A percentile compares a stretch with the other conserved stretches of the same genome.
Evolutionary conservation across 306 rosid species (phyloP).

Genomic region (Vigna nakashimae): DNA sequence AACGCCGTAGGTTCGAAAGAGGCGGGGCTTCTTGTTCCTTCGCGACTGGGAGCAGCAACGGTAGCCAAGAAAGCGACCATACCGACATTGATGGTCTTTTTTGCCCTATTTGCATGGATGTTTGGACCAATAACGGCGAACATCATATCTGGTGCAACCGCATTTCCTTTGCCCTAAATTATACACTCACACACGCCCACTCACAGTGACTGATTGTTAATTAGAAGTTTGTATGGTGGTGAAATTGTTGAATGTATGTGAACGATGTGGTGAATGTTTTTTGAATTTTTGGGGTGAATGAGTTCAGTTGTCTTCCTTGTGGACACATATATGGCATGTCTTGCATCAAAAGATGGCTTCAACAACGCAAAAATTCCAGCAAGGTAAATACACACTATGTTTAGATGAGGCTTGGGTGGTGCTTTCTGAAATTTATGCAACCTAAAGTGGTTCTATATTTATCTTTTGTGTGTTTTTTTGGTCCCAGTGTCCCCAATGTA

Average conservation of each 20-base stretch:
- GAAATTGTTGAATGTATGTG: background rate
- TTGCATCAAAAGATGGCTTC: constrained; percentile 80
- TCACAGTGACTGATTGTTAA: background rate
- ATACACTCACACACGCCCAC: background rate
- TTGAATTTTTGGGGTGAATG: constrained; percentile 29
- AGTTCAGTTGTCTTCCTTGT: constrained; percentile 89
- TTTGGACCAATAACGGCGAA: constrained; percentile 71
- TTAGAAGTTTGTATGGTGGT: background rate
- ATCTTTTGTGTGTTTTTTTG: constrained; percentile 7
- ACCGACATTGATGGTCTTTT: constrained; percentile 64
- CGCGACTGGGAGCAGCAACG: constrained; percentile 18
- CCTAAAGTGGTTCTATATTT: background rate
- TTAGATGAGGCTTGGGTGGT: background rate
- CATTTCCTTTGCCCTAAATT: constrained; percentile 9
- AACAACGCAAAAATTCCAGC: constrained; percentile 58
- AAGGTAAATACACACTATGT: constrained; percentile 56
- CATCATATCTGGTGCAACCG: constrained; percentile 71
- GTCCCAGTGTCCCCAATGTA: constrained; percentile 89
- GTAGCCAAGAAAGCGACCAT: constrained; percentile 62
- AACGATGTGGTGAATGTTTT: background rate
- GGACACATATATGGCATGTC: constrained; percentile 92
- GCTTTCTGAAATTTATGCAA: background rate
- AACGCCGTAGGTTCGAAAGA: constrained; percentile 70
- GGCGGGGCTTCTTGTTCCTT: constrained; percentile 56
- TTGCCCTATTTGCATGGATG: constrained; percentile 91